Evolutionary conservation across 176 grass and related monocot species (phyloP), one percentile per base, ranked within the genome.

Genomic region (Tillandsia fasciculata): DNA sequence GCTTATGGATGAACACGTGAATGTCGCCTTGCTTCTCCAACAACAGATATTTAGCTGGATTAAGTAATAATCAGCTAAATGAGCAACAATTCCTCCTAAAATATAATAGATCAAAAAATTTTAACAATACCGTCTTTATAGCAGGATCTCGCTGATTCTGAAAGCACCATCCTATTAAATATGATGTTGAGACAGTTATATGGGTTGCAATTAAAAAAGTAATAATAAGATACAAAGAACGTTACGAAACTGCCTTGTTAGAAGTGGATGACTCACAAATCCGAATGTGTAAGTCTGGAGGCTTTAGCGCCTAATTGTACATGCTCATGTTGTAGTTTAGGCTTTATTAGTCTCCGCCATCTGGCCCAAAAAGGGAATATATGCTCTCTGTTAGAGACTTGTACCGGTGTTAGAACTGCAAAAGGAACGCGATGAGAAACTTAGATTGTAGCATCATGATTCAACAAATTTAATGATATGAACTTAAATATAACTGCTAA

Each of bases 361-460:
- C 48, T 92, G 64, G 86, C 68, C 93, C 89, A 87, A 69, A 79
- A 78, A 14, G 89, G 93, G 72, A 97, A 72, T 78, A 97, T 87
- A 64, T 92, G 89, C 56, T 97, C 93, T 80, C 68, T 78, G 68
- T 77, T 82, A 49, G 93, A 92, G 65, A 90, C 72, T 74, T 92
- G 73, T 27, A 83, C 52, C 11, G 86, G 83, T 77, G 82, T 73
- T 67, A 92, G 81, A 74, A 89, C 89, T 97, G 68, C 15, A 28
- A 85, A 82, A 87, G 22, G 67, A 50, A n/a, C 47, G 73, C 2
- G 11, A n/a, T 59, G 9, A 17, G n/a, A 59, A 18, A 17, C 20
- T 22, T 18, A 59, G 20, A 20, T 59, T 59, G 54, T 6, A 17
- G 12, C 3, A 42, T 42, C 33, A 42, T 42, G 33, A 42, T 42